phyloP scores from a whole-genome alignment of 2,329 filamentous ascomycete genomes.

The Sclerotinia minor region DNA sequence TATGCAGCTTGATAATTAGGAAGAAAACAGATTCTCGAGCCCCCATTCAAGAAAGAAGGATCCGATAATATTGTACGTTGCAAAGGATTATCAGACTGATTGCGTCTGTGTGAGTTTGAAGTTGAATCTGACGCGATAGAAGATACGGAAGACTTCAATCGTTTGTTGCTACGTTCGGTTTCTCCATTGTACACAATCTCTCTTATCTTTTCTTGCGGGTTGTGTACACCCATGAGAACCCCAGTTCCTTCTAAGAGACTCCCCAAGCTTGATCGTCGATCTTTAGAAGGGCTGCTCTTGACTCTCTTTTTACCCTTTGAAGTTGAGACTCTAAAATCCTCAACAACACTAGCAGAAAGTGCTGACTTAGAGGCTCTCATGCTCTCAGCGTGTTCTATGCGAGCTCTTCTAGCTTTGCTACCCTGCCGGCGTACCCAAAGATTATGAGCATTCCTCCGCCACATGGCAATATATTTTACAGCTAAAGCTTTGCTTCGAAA shows the following conservation, averaged over 20 bases:
- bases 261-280: conserved; percentile 34
- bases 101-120: conserved; percentile 32
- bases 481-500: conserved; percentile 38
- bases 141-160: conserved; percentile 31
- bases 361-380: conserved; percentile 34
- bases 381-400: conserved; percentile 38
- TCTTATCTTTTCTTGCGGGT: conserved; percentile 29
- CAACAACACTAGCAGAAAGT: conserved; percentile 36
- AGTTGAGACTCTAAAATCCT: conserved; percentile 40
- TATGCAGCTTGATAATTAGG: conserved; percentile 32
- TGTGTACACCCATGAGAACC: conserved; percentile 36
- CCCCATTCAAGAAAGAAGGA: conserved; percentile 39
- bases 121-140: conserved; percentile 28
- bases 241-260: conserved; percentile 36
- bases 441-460: conserved; percentile 35
- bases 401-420: conserved; percentile 37
- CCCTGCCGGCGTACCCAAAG: conserved; percentile 37
- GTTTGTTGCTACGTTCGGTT: conserved; percentile 26
- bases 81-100: conserved; percentile 34
- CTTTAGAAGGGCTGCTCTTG: not conserved
- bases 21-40: conserved; percentile 39
- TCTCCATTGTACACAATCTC: conserved; percentile 30
- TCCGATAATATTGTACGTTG: conserved; percentile 40
- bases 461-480: conserved; percentile 38
- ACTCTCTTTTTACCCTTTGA: conserved; percentile 19